These are phyloP conservation scores for Anthostomella pinea DNA, from an alignment of 2,329 filamentous ascomycete species.

Conservation along the genomic window DNA sequence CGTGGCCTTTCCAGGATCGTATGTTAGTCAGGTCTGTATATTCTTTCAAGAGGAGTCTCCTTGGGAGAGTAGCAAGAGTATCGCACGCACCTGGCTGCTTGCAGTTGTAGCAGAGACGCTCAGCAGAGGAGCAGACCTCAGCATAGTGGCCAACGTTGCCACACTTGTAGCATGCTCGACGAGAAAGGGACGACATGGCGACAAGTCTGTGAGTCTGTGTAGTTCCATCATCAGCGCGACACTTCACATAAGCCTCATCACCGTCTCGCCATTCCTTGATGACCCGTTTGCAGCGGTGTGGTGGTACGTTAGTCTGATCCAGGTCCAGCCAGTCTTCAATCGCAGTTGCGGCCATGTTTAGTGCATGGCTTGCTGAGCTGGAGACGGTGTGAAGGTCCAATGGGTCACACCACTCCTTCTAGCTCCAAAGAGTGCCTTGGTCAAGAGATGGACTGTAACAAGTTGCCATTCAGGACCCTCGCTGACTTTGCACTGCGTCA, in stretches of 20 bases:
- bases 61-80: not conserved
- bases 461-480: no score
- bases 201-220: constrained; percentile 25
- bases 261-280: constrained; percentile 23
- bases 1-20: constrained; percentile 62
- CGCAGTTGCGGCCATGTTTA: constrained; percentile 27
- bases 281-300: constrained; percentile 34
- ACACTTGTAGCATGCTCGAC: constrained; percentile 80
- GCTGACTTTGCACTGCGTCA: no score
- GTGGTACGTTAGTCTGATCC: constrained; percentile 25
- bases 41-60: not conserved
- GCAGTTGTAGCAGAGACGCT: constrained; percentile 99
- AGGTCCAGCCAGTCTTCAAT: constrained; percentile 31
- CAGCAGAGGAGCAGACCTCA: constrained; percentile 95
- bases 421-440: no score
- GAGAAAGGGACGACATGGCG: constrained; percentile 75
- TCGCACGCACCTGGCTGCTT: constrained; percentile 71
- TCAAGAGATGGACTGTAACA: no score
- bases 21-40: constrained; percentile 19
- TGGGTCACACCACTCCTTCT: no score
- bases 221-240: constrained; percentile 35
- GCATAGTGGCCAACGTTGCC: constrained; percentile 77
- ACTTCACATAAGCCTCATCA: constrained; percentile 30
- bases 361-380: not conserved
- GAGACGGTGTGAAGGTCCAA: no score